Conservation (phyloP, 1,284 basidiomycete species). For the Heliocybe sulcata region DNA sequence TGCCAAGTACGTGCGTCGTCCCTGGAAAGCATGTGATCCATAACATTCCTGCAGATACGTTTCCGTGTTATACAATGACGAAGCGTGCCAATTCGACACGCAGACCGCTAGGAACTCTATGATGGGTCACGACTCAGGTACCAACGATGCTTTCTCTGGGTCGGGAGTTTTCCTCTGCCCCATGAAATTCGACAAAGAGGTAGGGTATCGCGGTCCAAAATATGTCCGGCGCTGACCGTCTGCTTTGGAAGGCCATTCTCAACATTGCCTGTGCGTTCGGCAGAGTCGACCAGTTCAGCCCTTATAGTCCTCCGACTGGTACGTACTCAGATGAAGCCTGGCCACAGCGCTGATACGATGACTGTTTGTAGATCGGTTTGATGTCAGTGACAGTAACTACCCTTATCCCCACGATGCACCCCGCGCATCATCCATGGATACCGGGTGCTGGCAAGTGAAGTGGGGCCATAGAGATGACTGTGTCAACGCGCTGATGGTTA, state of each 20-base stretch:
- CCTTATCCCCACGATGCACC: slow-evolving; percentile 43
- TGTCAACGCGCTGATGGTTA: slow-evolving; percentile 60
- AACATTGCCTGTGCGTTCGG: slow-evolving; percentile 48
- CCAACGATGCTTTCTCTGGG: slow-evolving; percentile 20
- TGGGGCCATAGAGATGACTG: slow-evolving; percentile 71
- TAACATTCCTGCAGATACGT: slow-evolving; percentile 33
- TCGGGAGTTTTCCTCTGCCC: slow-evolving; percentile 41
- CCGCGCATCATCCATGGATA: slow-evolving; percentile 48
- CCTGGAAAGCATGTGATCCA: slow-evolving; percentile 6
- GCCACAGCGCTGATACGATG: not conserved
- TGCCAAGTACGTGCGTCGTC: slow-evolving; percentile 29
- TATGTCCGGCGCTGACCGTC: not conserved
- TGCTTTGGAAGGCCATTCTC: slow-evolving; percentile 33
- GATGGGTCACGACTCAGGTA: slow-evolving; percentile 3
- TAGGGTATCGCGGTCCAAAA: slow-evolving; percentile 16
- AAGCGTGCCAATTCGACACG: slow-evolving; percentile 28
- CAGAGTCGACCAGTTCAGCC: slow-evolving; percentile 38
- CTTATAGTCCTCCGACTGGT: slow-evolving; percentile 9
- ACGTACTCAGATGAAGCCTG: slow-evolving; percentile 1
- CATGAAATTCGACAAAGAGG: slow-evolving; percentile 52
- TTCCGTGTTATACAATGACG: slow-evolving; percentile 46
- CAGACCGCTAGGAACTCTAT: not conserved
- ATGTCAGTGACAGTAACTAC: slow-evolving; percentile 16
- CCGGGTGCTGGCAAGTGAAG: slow-evolving; percentile 64
- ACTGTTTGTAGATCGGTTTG: not conserved